These are phyloP conservation scores for Rhipidocladum racemiflorum DNA, from an alignment of 176 grass and related monocot species.

Conservation along the genomic window DNA sequence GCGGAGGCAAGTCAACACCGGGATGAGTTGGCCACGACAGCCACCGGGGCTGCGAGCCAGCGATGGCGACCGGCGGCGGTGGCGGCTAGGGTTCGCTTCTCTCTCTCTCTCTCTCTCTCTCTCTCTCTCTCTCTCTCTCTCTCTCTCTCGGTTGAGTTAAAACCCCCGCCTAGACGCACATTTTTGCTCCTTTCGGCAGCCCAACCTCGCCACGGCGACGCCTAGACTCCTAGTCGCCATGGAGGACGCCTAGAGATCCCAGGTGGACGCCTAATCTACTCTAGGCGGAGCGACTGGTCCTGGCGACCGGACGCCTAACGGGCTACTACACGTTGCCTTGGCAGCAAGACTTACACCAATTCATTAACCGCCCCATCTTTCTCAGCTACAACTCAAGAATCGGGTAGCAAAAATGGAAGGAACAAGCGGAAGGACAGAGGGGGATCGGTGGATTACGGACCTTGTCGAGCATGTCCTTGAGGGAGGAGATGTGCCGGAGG, in stretches of 20 bases:
- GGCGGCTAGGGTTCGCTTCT: no score
- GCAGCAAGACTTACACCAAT: neutral
- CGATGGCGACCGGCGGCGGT: no score
- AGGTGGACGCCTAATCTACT: neutral
- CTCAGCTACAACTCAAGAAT: neutral
- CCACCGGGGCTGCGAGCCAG: no score
- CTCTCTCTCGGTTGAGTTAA: neutral
- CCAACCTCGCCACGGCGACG: neutral
- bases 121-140: no score
- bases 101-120: no score
- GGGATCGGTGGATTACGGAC: slow-evolving; percentile 18
- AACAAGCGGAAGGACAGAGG: neutral
- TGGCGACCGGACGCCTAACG: neutral
- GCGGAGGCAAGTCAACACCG: no score
- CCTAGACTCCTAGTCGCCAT: neutral
- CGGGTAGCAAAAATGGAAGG: neutral
- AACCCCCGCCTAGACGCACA: neutral
- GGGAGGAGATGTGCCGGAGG: slow-evolving; percentile 84
- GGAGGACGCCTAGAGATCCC: neutral
- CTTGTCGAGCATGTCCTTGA: slow-evolving; percentile 97
- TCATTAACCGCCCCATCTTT: neutral
- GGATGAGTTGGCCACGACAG: no score
- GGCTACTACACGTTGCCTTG: neutral
- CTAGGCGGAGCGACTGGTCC: neutral
- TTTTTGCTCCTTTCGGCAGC: neutral